Evolutionary conservation across 2,329 filamentous ascomycete species (phyloP).

Genomic region (Cladosporium sp.): DNA sequence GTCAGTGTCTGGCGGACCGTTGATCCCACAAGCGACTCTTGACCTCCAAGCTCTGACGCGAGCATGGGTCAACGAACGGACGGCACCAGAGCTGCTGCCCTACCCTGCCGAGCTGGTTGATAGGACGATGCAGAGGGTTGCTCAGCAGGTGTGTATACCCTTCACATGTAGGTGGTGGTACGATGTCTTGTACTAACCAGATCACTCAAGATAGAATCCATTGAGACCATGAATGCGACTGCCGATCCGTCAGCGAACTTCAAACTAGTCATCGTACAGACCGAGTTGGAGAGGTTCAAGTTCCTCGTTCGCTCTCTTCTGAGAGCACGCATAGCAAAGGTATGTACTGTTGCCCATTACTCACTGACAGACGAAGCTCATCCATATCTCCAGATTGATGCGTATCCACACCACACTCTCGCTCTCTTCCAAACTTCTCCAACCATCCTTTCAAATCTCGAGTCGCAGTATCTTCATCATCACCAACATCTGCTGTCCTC

Average conservation of each 20-base stretch:
- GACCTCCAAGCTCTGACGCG: constrained; percentile 88
- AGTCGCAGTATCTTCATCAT: constrained; percentile 75
- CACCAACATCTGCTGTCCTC: constrained; percentile 80
- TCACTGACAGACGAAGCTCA: no score
- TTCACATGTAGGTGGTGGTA: not conserved
- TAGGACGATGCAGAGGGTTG: constrained; percentile 64
- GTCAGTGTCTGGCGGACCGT: constrained; percentile 38
- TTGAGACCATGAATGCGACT: constrained; percentile 65
- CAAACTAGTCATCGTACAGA: constrained; percentile 89
- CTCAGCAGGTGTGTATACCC: constrained; percentile 20
- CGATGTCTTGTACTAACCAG: constrained; percentile 1
- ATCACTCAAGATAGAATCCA: constrained; percentile 25
- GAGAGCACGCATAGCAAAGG: constrained; percentile 82
- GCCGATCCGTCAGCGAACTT: constrained; percentile 92
- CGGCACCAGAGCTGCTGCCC: constrained; percentile 80
- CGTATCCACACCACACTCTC: constrained; percentile 70
- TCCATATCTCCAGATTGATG: constrained; percentile 59
- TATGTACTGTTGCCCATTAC: constrained; percentile 37
- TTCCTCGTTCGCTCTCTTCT: constrained; percentile 82
- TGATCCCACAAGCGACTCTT: constrained; percentile 46
- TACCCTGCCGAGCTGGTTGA: constrained; percentile 76
- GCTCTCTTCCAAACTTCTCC: constrained; percentile 37
- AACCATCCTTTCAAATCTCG: constrained; percentile 60
- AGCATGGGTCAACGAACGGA: constrained; percentile 88
- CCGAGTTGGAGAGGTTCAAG: constrained; percentile 90